Conservation (phyloP, 441 rosid genomes). For the Capsella rubella region DNA sequence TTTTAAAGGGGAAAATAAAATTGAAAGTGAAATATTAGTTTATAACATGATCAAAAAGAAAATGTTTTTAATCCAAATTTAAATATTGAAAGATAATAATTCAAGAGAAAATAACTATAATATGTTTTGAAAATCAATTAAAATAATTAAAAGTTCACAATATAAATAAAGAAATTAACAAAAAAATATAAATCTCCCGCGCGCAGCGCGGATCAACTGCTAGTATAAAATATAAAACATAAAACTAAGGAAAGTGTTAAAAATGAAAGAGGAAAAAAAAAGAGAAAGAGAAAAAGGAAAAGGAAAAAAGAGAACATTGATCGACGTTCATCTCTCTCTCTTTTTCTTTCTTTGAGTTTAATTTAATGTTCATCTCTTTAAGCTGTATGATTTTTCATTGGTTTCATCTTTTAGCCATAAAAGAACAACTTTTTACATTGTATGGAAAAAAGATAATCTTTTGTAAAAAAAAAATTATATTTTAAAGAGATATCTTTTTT, state of each 20-base stretch:
- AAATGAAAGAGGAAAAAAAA: slow-evolving; percentile 3
- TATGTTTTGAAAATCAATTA: too few species aligned
- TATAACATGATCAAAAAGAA: too few species aligned
- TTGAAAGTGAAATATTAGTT: too few species aligned
- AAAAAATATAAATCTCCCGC: too few species aligned
- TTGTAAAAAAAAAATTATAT: neutral
- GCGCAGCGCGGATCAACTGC: too few species aligned
- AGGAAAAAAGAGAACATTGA: slow-evolving; percentile 24
- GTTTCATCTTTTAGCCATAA: slow-evolving; percentile 28
- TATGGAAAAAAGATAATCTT: neutral
- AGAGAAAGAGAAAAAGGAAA: slow-evolving; percentile 28
- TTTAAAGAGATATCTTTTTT: too few species aligned
- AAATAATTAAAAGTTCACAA: too few species aligned
- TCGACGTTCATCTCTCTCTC: slow-evolving; percentile 33
- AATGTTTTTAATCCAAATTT: too few species aligned
- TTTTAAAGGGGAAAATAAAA: too few species aligned
- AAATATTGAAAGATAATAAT: too few species aligned
- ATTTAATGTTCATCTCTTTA: slow-evolving; percentile 26
- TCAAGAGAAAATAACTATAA: too few species aligned
- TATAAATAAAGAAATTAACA: too few species aligned
- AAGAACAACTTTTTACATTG: slow-evolving; percentile 20
- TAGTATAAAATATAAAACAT: neutral
- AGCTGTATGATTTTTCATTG: slow-evolving; percentile 35
- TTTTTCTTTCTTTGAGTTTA: slow-evolving; percentile 19
- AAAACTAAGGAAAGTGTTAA: slow-evolving; percentile 24